Evolutionary conservation across 225 moss, liverwort and hornwort genomes (phyloP), one percentile per base, ranked within the genome.

Genomic region (Polytrichum commune): DNA sequence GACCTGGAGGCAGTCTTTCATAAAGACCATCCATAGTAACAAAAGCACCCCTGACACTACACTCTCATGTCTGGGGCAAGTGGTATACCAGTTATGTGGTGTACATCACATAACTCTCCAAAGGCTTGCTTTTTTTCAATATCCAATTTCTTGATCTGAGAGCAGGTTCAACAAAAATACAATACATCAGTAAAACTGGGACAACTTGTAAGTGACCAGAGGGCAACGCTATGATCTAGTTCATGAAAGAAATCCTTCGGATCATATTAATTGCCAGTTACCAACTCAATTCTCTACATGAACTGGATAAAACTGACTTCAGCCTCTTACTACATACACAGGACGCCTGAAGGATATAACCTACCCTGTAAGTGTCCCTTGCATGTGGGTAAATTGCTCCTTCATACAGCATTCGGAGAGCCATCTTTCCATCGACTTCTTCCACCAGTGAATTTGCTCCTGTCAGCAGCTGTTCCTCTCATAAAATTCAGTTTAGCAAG

Each of bases 391-490:
- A 89, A 33, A 89, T 89, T 77, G 88, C 88, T 67, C 88, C 88
- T 70, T 85, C 83, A 74, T 86, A 85, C 46, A 89, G 76, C 88
- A 85, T 83, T 66, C 88, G 83, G 66, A 82, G 57, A 57, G 88
- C 88, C 88, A 85, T 83, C 76, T 85, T 89, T 63, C 83, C 80
- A 28, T 89, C 88, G 67, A 89, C 78, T 83, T 89, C 86, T 74
- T 89, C 88, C 62, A 89, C 70, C 60, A 89, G 19, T 24, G 78
- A 75, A 69, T 83, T 80, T 55, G 77, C 61, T 69, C 80, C 83
- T 77, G 85, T 73, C 72, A 86, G 22, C 19, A 89, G 76, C 88
- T 89, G 79, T 35, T 55, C 22, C 60, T 55, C 24, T 23, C 29
- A 75, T 16, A 70, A 67, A 33, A 27, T 32, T 86, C 33, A 83